Evolutionary conservation across 768 basidiomycete species (phyloP), one percentile per base, ranked within the genome.

Genomic region (Pholiota conissans): DNA sequence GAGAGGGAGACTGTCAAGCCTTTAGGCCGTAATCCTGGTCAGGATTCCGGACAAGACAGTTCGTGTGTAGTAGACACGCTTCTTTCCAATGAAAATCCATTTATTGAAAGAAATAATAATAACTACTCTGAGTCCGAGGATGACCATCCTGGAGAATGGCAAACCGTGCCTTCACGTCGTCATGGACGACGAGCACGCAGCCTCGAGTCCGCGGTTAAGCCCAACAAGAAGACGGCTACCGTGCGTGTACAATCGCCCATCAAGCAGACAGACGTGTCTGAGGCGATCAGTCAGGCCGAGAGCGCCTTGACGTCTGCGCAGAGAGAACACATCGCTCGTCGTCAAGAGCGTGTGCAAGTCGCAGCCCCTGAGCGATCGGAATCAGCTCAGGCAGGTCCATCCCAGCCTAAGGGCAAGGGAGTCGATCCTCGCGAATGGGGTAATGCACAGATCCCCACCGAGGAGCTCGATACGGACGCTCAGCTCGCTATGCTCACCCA

Each of bases 371-470:
- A 2, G 14, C 18, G 39, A 7, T 40, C 39, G 18, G 14, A 13
- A 40, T 20, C 18, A 40, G 16, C 14, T n/a, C 39, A 40, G 8
- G 39, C 11, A 20, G 39, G 39, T 7, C 39, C 39, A 9, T 35
- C 34, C 1, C 22, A 27, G 16, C 5, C 18, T 22, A 54, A 54
- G 20, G 52, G 52, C 9, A 54, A 54, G 14, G 37, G 52, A 10
- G 16, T 54, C 8, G 52, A 54, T 18, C 40, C 52, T 7, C 24
- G 39, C 2, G 28, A 54, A n/a, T 54, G 52, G 52, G 52, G 52
- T 3, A 54, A 28, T n/a, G 3, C 45, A 6, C 10, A 4, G 1
- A n/a, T 42, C 8, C 16, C 5, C 20, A 8, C 7, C 8, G 24
- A 42, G 0, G 40, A 54, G 13, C 22, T 54, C 13, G 18, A 54